Conservation (phyloP, 1,284 basidiomycete genomes). For the Tilletia walkeri region DNA sequence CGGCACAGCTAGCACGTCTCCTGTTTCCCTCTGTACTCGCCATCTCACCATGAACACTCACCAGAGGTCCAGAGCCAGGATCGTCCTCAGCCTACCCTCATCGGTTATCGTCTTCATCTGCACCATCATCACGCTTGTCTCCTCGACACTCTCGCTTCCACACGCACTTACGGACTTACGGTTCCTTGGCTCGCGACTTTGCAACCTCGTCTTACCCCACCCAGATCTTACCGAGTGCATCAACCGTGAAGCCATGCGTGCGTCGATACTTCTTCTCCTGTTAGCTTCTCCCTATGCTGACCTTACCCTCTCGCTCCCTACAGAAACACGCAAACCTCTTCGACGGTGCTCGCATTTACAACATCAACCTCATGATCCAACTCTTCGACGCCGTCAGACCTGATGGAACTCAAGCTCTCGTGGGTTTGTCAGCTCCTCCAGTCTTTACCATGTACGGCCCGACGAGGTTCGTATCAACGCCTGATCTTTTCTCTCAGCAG, state of each 20-base stretch:
- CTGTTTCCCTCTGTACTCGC: not conserved
- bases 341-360: slow-evolving; percentile 94
- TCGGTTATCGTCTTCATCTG: not conserved
- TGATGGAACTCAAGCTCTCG: slow-evolving; percentile 63
- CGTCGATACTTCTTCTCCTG: slow-evolving; percentile 38
- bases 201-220: slow-evolving; percentile 42
- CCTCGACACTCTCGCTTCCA: not conserved
- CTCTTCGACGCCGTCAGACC: slow-evolving; percentile 92
- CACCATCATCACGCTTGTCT: not conserved
- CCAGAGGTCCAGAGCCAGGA: no score
- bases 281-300: no score
- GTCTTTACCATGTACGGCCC: slow-evolving; percentile 89
- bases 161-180: not conserved
- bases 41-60: not conserved
- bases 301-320: no score
- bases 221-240: slow-evolving; percentile 51
- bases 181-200: not conserved
- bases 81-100: not conserved
- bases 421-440: slow-evolving; percentile 82
- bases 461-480: no score
- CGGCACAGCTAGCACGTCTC: no score
- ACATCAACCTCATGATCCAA: slow-evolving; percentile 92
- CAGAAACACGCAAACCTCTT: slow-evolving; percentile 71
- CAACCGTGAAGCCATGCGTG: slow-evolving; percentile 61
- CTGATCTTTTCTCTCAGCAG: no score